Conservation (phyloP, 148 eudicot genomes). For the Salicornia ramosissima region DNA sequence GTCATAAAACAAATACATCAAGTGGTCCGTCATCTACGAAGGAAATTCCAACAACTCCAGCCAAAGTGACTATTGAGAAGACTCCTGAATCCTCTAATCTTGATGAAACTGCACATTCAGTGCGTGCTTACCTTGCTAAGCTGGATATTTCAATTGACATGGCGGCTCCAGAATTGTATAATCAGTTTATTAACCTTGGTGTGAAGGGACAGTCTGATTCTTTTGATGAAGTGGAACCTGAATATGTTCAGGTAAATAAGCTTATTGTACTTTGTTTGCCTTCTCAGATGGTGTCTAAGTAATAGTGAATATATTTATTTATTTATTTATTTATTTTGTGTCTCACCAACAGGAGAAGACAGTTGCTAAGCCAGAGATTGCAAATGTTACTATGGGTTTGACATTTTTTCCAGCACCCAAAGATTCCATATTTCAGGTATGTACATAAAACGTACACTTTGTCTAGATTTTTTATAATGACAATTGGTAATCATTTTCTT, state of each 20-base stretch:
- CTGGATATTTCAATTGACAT: slow-evolving; percentile 77
- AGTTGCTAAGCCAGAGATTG: slow-evolving; percentile 26
- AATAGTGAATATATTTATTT: neutral
- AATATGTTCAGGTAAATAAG: slow-evolving; percentile 48
- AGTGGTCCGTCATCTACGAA: slow-evolving; percentile 34
- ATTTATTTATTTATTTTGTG: neutral
- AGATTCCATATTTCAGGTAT: slow-evolving; percentile 73
- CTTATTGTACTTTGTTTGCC: slow-evolving; percentile 1
- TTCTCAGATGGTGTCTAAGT: neutral
- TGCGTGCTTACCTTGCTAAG: slow-evolving; percentile 58
- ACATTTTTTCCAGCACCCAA: slow-evolving; percentile 40
- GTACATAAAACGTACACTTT: neutral
- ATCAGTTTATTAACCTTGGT: slow-evolving; percentile 47
- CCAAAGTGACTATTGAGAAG: slow-evolving; percentile 38
- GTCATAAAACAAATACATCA: slow-evolving; percentile 27
- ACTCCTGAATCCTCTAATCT: slow-evolving; percentile 29
- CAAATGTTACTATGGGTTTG: slow-evolving; percentile 32
- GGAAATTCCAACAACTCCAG: slow-evolving; percentile 29
- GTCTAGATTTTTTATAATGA: too few species aligned
- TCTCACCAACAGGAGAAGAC: slow-evolving; percentile 35
- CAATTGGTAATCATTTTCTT: too few species aligned
- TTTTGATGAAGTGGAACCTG: slow-evolving; percentile 39
- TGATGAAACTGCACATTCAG: slow-evolving; percentile 36
- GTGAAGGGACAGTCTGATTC: slow-evolving; percentile 35
- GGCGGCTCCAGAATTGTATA: slow-evolving; percentile 61